Evolutionary conservation across 2,329 filamentous ascomycete species (phyloP).

Genomic region (Periconia macrospinosa): DNA sequence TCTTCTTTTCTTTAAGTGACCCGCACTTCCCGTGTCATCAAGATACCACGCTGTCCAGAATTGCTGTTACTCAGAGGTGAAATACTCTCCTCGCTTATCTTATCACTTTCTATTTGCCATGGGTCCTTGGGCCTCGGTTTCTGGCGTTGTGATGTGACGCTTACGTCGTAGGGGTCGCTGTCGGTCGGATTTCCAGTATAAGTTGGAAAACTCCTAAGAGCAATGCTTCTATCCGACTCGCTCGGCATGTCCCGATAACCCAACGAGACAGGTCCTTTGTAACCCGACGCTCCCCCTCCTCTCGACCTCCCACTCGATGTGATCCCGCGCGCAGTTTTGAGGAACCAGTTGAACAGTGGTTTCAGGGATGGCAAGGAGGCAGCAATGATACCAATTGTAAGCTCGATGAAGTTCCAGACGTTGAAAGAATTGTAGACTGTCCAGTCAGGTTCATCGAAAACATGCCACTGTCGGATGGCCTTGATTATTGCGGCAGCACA

Average conservation of each 20-base stretch:
- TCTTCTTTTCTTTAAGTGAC: constrained; percentile 6
- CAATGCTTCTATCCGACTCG: constrained; percentile 13
- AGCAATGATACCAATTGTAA: constrained; percentile 49
- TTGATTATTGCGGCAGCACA: constrained; percentile 50
- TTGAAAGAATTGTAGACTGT: constrained; percentile 45
- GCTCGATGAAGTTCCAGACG: constrained; percentile 51
- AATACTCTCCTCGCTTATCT: constrained; percentile 21
- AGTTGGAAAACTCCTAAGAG: constrained; percentile 14
- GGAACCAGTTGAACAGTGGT: constrained; percentile 38
- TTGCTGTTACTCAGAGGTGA: constrained; percentile 12
- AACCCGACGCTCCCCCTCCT: constrained; percentile 5
- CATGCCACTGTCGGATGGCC: constrained; percentile 40
- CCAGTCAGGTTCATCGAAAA: constrained; percentile 40
- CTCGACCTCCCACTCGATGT: constrained; percentile 19
- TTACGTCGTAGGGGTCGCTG: constrained; percentile 17
- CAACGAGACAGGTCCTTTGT: constrained; percentile 13
- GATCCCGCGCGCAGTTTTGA: constrained; percentile 31
- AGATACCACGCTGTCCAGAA: constrained; percentile 14
- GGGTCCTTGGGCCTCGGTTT: constrained; percentile 18
- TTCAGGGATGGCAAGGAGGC: constrained; percentile 46
- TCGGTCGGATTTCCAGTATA: constrained; percentile 3
- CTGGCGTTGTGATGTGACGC: constrained; percentile 14
- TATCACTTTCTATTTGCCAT: constrained; percentile 19
- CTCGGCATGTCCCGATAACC: constrained; percentile 24
- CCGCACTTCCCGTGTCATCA: constrained; percentile 22